Conservation (phyloP, 2,329 filamentous ascomycete species). For the Sphaceloma murrayae region DNA sequence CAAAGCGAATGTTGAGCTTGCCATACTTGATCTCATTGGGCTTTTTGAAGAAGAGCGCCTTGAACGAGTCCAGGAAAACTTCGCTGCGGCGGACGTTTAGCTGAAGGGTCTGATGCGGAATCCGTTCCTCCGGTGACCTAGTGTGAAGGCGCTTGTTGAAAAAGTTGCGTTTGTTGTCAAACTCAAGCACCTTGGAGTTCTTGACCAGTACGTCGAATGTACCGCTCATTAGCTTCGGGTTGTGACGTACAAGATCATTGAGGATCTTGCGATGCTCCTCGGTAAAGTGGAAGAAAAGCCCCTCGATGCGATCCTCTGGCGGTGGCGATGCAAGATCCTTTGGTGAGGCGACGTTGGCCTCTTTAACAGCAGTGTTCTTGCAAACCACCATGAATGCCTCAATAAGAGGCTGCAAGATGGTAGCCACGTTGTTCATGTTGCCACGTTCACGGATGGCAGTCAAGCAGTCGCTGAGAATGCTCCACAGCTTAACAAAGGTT, state of each 20-base stretch:
- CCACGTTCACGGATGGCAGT: conserved; percentile 81
- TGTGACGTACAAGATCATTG: conserved; percentile 93
- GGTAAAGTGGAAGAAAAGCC: conserved; percentile 91
- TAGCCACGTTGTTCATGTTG: conserved; percentile 94
- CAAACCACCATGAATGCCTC: conserved; percentile 98
- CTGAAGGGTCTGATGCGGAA: conserved; percentile 68
- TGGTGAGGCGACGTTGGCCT: conserved; percentile 35
- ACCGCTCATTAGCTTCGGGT: conserved; percentile 96
- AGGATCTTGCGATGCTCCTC: conserved; percentile 96
- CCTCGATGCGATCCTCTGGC: conserved; percentile 74
- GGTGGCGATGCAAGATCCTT: conserved; percentile 63
- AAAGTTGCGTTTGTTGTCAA: conserved; percentile 99
- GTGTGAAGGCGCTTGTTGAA: conserved; percentile 89
- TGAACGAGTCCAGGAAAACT: conserved; percentile 97
- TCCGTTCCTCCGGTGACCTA: conserved; percentile 58
- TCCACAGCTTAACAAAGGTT: conserved; percentile 85
- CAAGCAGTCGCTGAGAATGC: conserved; percentile 80
- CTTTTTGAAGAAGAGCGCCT: conserved; percentile 92
- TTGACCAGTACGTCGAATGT: conserved; percentile 93
- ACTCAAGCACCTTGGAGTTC: conserved; percentile 97
- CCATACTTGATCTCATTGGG: conserved; percentile 98
- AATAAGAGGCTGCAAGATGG: conserved; percentile 85
- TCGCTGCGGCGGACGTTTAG: conserved; percentile 85
- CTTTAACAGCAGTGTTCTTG: conserved; percentile 81
- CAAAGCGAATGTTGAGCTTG: conserved; percentile 95